phyloP scores from a whole-genome alignment of 2,329 filamentous ascomycete species.

The Hypoxylon sp. region DNA sequence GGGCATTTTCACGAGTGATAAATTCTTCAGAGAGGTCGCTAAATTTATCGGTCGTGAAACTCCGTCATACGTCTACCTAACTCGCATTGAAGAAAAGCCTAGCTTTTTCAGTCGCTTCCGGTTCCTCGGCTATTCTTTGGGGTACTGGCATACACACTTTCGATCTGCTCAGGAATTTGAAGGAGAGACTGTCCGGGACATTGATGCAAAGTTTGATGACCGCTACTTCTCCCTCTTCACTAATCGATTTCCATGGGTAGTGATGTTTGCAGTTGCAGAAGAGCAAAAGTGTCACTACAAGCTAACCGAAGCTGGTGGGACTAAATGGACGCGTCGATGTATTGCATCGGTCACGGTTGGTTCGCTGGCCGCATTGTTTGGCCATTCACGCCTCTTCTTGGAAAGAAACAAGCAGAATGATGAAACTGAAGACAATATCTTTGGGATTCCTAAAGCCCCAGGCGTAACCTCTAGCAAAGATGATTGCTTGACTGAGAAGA shows the following conservation, averaged over 20 bases:
- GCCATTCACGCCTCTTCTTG: conserved; percentile 2
- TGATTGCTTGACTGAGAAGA: too few relatives aligned
- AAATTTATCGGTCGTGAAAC: too few relatives aligned
- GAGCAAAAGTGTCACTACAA: background rate
- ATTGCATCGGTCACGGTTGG: background rate
- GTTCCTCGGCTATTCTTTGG: background rate
- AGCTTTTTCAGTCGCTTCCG: background rate
- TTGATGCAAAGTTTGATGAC: background rate
- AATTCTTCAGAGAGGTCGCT: too few relatives aligned
- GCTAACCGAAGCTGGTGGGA: background rate
- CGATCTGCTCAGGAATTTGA: conserved; percentile 3
- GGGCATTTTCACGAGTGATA: too few relatives aligned
- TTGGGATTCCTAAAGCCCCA: background rate
- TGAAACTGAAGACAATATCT: background rate
- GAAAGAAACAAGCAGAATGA: background rate
- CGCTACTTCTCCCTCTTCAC: background rate
- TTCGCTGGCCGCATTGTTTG: background rate
- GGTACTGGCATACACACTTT: background rate
- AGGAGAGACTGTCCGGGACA: background rate
- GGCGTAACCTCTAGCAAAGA: too few relatives aligned
- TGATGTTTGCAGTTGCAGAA: background rate
- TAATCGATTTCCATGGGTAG: background rate
- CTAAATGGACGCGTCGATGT: too few relatives aligned
- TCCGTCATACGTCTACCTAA: too few relatives aligned
- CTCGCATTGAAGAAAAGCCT: too few relatives aligned